Percentiles rank a stretch among this genome's conserved stretches.
These are phyloP conservation scores for Saccharomyces hybrid DNA, from an alignment of 1,139 yeast species.

Conservation along the genomic window DNA sequence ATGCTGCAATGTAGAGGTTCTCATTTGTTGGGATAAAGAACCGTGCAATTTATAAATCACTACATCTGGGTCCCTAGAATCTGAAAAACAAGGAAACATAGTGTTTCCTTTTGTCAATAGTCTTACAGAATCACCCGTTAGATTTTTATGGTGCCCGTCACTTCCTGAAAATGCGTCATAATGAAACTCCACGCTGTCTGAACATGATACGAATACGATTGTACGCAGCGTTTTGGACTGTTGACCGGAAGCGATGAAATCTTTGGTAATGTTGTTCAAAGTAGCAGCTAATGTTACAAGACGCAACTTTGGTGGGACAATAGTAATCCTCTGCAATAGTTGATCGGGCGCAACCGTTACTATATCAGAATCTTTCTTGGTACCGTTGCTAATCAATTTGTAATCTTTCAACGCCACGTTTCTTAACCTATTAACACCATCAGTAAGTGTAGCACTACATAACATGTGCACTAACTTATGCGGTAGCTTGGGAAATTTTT, in stretches of 20 bases:
- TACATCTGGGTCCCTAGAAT: conserved; percentile 35
- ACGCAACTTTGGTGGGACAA: conserved; percentile 87
- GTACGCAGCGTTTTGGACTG: conserved; percentile 40
- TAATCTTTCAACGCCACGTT: conserved; percentile 66
- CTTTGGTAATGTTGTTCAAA: conserved; percentile 42
- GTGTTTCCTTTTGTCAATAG: conserved; percentile 24
- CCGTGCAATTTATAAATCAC: conserved; percentile 82
- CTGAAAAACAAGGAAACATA: conserved; percentile 26
- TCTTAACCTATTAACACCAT: conserved; percentile 72
- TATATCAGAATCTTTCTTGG: conserved; percentile 29
- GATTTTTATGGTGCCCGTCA: conserved; percentile 21
- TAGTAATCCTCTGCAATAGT: conserved; percentile 63
- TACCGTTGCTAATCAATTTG: conserved; percentile 47
- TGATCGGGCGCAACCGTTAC: conserved; percentile 74
- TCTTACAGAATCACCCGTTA: conserved; percentile 41
- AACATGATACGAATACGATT: conserved; percentile 84
- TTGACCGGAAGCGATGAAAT: conserved; percentile 6
- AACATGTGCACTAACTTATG: conserved; percentile 62
- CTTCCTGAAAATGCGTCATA: conserved; percentile 54
- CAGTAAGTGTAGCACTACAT: conserved; percentile 92
- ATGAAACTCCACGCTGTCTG: conserved; percentile 93
- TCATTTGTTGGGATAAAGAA: conserved; percentile 70
- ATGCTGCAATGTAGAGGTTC: conserved; percentile 66
- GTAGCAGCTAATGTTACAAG: conserved; percentile 70
- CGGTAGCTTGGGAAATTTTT: conserved; percentile 53